Evolutionary conservation across 345 rosid species (phyloP), one percentile per base, ranked within the genome.

Genomic region (Lepidium sativum): DNA sequence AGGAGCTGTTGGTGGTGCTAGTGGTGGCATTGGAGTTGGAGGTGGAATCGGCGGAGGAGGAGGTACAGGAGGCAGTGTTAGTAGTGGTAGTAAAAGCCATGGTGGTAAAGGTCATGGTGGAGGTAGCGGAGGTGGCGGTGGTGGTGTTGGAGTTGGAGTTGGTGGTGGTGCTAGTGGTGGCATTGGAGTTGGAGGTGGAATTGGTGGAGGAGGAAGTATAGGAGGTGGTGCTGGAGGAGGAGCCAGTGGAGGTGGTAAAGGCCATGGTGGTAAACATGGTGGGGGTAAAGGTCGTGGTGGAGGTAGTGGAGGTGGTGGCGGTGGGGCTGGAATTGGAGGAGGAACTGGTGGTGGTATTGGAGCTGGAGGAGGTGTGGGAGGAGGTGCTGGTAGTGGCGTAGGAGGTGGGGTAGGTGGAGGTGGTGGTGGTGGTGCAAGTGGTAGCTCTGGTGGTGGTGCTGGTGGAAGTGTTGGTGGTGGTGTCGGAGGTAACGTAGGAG

Each of bases 21-120:
- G 52, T 1, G 39, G 60, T 5, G 14, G 60, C 17, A 17, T 12
- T 54, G 68, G 63, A 10, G 63, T 11, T 0, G 56, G 69, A 14
- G 68, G 73, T 17, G 67, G 54, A n/a, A 27, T 13, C 20, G 17
- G 60, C 6, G 59, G 65, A 3, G 66, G 42, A 13, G 67, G 65
- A 10, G 37, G 65, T 37, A 2, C n/a, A n/a, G n/a, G n/a, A n/a
- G n/a, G n/a, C n/a, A n/a, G n/a, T n/a, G n/a, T n/a, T n/a, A n/a
- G n/a, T n/a, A n/a, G n/a, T n/a, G n/a, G n/a, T n/a, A n/a, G n/a
- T n/a, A n/a, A n/a, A n/a, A n/a, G n/a, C n/a, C n/a, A n/a, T n/a
- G n/a, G n/a, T n/a, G n/a, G n/a, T n/a, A n/a, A n/a, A n/a, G n/a
- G n/a, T n/a, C n/a, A n/a, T n/a, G n/a, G n/a, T n/a, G n/a, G n/a